Evolutionary conservation across 495 filamentous ascomycete species (phyloP), one percentile per base, ranked within the genome.

Genomic region (Entonaema liquescens): DNA sequence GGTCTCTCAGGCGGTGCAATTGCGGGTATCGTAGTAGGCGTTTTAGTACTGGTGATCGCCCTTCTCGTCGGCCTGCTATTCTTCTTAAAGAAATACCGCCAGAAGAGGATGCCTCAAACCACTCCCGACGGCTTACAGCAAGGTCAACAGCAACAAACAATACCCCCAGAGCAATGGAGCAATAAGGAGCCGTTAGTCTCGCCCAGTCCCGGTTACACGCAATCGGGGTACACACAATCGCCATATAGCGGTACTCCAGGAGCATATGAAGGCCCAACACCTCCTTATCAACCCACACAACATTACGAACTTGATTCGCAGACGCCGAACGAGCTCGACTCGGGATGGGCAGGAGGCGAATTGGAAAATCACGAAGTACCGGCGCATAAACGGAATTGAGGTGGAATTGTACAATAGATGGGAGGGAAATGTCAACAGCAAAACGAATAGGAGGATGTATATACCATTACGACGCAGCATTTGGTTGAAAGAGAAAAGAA

Each of bases 1-100:
- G 33, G 26, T 26, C 47, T 72, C 26, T 67, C 69, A 12, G 69
- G 69, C 3, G 64, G 64, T n/a, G 47, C 13, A 15, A 68, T 72
- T 2, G 69, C 64, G 5, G 69, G 69, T 8, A 50, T 59, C 6
- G 69, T 72, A n/a, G 13, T 72, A n/a, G 69, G 69, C 11, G 55
- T 55, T 26, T 2, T 65, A 7, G 59, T 1, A 17, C 59, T 26
- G 2, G 12, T 72, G 1, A 29, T 61, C 2, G 44, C 54, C 5
- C 50, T 72, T 19, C 60, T 72, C 3, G 15, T 65, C 2, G 54
- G 49, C 7, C n/a, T 68, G 2, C 1, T 68, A 17, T 61, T 72
- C 17, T 2, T 68, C 12, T 15, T 64, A 3, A 55, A 29, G 36
- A 55, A 64, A 36, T 55, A 65, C 49, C 64, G 49, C 2, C 59